phyloP scores from a whole-genome alignment of 2,329 filamentous ascomycete species.

The Penicillium sp. region DNA sequence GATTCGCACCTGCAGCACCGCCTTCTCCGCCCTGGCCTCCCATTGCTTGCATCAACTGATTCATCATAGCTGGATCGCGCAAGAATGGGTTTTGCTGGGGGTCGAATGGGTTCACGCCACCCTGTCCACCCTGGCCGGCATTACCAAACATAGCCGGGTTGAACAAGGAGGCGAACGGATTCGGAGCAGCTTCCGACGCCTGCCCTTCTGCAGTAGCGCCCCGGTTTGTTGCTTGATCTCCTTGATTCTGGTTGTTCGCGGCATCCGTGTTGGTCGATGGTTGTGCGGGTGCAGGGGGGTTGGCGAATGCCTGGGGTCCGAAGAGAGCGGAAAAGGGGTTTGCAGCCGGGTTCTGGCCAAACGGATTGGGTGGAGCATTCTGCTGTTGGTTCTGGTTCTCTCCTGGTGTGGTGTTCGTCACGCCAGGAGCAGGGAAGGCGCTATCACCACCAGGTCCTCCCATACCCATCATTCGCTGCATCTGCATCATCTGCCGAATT shows the following conservation, averaged over 20 bases:
- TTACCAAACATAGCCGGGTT: slow-evolving; percentile 46
- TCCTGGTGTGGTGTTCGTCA: slow-evolving; percentile 81
- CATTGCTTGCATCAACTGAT: slow-evolving; percentile 59
- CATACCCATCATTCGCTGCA: slow-evolving; percentile 68
- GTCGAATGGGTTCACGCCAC: slow-evolving; percentile 52
- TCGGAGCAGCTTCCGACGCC: slow-evolving; percentile 52
- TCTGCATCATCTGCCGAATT: slow-evolving; percentile 78
- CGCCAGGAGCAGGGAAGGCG: slow-evolving; percentile 86
- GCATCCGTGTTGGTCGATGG: slow-evolving; percentile 37
- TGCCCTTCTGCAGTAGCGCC: slow-evolving; percentile 37
- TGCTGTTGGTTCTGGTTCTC: slow-evolving; percentile 47
- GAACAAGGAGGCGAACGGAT: slow-evolving; percentile 73
- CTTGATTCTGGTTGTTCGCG: slow-evolving; percentile 32
- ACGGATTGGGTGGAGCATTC: slow-evolving; percentile 30
- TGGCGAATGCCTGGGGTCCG: slow-evolving; percentile 38
- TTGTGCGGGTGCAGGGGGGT: slow-evolving; percentile 24
- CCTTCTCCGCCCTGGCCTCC: slow-evolving; percentile 42
- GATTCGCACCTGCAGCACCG: slow-evolving; percentile 45
- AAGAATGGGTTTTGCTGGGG: slow-evolving; percentile 59
- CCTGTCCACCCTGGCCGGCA: slow-evolving; percentile 41
- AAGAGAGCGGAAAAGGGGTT: slow-evolving; percentile 66
- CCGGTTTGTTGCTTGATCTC: slow-evolving; percentile 34
- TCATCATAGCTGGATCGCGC: slow-evolving; percentile 63
- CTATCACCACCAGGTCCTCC: slow-evolving; percentile 56
- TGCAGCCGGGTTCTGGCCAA: slow-evolving; percentile 22